Evolutionary conservation across 2,329 filamentous ascomycete species (phyloP).

Genomic region (Ophiostoma sp.): DNA sequence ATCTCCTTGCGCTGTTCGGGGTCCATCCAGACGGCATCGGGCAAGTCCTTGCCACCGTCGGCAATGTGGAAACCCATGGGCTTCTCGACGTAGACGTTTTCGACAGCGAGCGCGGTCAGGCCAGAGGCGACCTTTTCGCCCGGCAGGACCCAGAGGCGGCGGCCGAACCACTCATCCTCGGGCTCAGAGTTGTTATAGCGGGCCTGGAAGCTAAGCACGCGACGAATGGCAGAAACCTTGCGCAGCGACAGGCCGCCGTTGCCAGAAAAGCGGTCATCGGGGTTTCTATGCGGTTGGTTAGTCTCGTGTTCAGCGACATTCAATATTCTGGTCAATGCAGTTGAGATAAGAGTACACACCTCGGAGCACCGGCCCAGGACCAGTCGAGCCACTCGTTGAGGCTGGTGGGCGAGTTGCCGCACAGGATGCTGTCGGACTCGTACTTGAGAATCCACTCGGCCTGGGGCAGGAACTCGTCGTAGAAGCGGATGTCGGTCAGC

Average conservation of each 20-base stretch:
- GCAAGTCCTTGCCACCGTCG: slow-evolving; percentile 40
- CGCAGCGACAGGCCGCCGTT: slow-evolving; percentile 52
- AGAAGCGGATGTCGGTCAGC: slow-evolving; percentile 49
- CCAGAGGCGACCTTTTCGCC: slow-evolving; percentile 44
- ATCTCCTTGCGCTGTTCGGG: slow-evolving; percentile 42
- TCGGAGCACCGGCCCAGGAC: slow-evolving; percentile 50
- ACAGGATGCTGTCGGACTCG: slow-evolving; percentile 52
- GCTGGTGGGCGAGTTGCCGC: slow-evolving; percentile 48
- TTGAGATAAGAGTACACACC: slow-evolving; percentile 34
- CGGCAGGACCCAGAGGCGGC: slow-evolving; percentile 44
- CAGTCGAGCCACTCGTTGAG: slow-evolving; percentile 52
- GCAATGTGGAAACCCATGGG: slow-evolving; percentile 53
- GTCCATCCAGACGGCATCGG: slow-evolving; percentile 45
- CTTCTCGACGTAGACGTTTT: slow-evolving; percentile 45
- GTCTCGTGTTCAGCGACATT: not conserved
- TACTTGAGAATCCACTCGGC: slow-evolving; percentile 53
- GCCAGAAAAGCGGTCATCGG: slow-evolving; percentile 44
- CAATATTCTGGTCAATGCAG: not conserved
- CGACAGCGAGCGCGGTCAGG: slow-evolving; percentile 44
- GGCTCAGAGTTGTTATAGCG: slow-evolving; percentile 47
- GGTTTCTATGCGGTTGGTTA: slow-evolving; percentile 31
- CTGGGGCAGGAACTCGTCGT: slow-evolving; percentile 45
- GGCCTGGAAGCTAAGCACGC: slow-evolving; percentile 45
- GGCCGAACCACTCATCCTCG: slow-evolving; percentile 53
- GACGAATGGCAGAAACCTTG: slow-evolving; percentile 46